Evolutionary conservation across 1,284 basidiomycete species (phyloP).

Genomic region (Papiliotrema terrestris): DNA sequence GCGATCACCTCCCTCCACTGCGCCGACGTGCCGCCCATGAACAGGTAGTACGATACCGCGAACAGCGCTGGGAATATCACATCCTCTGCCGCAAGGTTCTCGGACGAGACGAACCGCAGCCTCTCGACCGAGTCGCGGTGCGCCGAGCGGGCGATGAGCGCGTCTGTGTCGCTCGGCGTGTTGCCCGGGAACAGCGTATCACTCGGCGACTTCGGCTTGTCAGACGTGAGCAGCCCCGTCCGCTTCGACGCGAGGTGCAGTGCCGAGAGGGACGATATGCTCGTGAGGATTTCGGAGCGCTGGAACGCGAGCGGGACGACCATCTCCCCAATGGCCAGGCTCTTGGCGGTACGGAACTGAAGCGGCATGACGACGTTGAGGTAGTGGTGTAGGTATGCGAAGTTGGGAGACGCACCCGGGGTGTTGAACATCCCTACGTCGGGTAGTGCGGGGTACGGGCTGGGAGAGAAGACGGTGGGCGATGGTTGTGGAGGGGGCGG

Average conservation of each 20-base stretch:
- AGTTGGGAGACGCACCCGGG: not conserved
- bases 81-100: slow-evolving; percentile 17
- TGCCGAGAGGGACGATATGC: slow-evolving; percentile 20
- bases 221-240: not conserved
- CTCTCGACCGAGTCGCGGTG: slow-evolving; percentile 13
- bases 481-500: not conserved
- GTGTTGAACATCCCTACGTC: not conserved
- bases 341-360: slow-evolving; percentile 20
- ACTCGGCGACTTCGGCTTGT: slow-evolving; percentile 4
- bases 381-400: slow-evolving; percentile 30
- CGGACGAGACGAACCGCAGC: slow-evolving; percentile 10
- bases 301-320: slow-evolving; percentile 22
- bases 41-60: slow-evolving; percentile 26
- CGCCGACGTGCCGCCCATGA: slow-evolving; percentile 23
- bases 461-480: not conserved
- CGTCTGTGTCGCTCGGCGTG: slow-evolving; percentile 13
- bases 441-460: not conserved
- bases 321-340: slow-evolving; percentile 11
- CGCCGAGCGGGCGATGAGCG: slow-evolving; percentile 8
- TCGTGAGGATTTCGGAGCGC: slow-evolving; percentile 16
- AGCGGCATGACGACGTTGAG: slow-evolving; percentile 28
- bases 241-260: slow-evolving; percentile 24
- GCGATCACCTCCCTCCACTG: slow-evolving; percentile 17
- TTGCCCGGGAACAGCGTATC: slow-evolving; percentile 4
- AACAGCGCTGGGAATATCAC: slow-evolving; percentile 23